A percentile compares a stretch with the other conserved stretches of the same genome.
Evolutionary conservation across 352 stramenopile genomes (phyloP).

Genomic region (Globisporangium parvum): DNA sequence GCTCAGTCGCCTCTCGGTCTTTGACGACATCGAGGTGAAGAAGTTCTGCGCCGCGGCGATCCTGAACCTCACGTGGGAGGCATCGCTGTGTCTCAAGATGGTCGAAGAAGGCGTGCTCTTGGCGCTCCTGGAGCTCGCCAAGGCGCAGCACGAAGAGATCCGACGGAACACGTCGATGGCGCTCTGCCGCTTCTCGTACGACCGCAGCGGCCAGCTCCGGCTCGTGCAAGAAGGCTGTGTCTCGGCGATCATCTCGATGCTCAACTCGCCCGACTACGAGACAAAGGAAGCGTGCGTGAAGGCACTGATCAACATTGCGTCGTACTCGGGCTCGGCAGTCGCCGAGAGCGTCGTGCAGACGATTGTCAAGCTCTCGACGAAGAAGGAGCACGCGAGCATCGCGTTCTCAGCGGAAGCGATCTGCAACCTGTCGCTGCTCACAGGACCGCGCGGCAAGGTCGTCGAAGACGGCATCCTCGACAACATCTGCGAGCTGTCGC

Average conservation of each 20-base stretch:
- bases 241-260: constrained; percentile 79
- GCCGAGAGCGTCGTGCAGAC: constrained; percentile 74
- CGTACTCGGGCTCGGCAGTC: constrained; percentile 46
- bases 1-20: constrained; percentile 61
- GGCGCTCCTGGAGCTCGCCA: constrained; percentile 67
- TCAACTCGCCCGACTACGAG: constrained; percentile 71
- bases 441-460: constrained; percentile 59
- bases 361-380: constrained; percentile 69
- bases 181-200: constrained; percentile 79
- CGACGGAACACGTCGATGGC: constrained; percentile 79
- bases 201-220: constrained; percentile 54
- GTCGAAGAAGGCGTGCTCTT: constrained; percentile 72
- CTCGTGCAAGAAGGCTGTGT: constrained; percentile 80
- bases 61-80: constrained; percentile 67
- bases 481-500: constrained; percentile 60
- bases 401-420: constrained; percentile 68
- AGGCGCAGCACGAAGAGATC: constrained; percentile 75
- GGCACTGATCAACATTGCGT: constrained; percentile 80
- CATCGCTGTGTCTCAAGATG: constrained; percentile 38
- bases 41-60: constrained; percentile 78
- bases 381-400: constrained; percentile 48
- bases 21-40: constrained; percentile 81
- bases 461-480: constrained; percentile 77
- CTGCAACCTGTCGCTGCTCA: constrained; percentile 72
- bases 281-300: constrained; percentile 84